Conservation (phyloP, 306 rosid genomes). For the Quercus parvula region DNA sequence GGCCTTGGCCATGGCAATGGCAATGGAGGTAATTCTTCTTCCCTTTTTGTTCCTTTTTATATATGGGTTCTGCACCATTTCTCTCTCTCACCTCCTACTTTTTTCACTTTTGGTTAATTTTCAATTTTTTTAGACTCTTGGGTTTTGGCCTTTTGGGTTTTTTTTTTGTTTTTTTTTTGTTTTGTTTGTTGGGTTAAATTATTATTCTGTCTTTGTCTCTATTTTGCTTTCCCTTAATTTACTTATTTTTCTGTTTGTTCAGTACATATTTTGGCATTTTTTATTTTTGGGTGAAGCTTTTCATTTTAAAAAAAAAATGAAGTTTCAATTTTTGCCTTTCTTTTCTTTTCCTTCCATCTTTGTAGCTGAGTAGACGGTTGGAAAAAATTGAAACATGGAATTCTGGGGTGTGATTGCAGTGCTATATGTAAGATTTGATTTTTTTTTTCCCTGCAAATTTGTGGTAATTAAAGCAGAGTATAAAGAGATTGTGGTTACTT, state of each 20-base stretch:
- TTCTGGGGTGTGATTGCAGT: background rate
- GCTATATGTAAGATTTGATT: no score
- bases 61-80: background rate
- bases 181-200: background rate
- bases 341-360: background rate
- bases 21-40: slow-evolving; percentile 40
- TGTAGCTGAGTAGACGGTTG: background rate
- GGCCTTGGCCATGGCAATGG: slow-evolving; percentile 51
- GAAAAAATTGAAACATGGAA: background rate
- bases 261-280: background rate
- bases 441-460: no score
- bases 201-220: no score
- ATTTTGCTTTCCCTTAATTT: background rate
- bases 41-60: background rate
- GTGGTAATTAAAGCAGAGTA: no score
- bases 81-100: background rate
- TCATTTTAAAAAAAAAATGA: background rate
- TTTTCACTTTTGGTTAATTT: background rate
- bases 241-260: background rate
- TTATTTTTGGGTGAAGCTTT: background rate
- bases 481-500: no score
- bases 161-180: no score
- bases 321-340: background rate
- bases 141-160: background rate
- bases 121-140: background rate